phyloP scores from a whole-genome alignment of 78 protist species.

The Chrysochromulina parva region DNA sequence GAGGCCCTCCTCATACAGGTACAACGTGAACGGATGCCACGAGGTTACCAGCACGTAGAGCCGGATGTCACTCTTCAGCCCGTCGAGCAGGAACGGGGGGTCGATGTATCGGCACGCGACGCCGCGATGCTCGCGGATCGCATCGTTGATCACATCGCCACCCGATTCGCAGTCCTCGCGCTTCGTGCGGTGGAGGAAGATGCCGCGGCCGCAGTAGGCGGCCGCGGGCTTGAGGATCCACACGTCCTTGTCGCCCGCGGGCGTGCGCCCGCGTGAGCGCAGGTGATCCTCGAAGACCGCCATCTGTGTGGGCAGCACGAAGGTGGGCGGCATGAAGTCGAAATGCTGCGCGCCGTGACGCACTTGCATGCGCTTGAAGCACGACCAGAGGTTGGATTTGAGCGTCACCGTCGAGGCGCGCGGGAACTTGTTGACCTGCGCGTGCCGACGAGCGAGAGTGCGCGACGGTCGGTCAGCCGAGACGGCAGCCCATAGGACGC shows the following conservation, averaged over 20 bases:
- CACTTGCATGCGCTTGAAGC: neutral
- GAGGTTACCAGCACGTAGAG: slow-evolving; percentile 63
- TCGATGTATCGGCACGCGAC: slow-evolving; percentile 44
- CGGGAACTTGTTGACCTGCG: slow-evolving; percentile 66
- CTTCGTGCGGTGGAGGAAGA: neutral
- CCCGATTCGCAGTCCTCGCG: too few relatives aligned
- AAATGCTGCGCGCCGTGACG: neutral
- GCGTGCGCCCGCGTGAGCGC: neutral
- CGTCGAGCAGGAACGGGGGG: slow-evolving; percentile 59
- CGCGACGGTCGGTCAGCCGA: too few relatives aligned
- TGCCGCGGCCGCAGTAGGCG: slow-evolving; percentile 49
- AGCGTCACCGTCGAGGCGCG: slow-evolving; percentile 41
- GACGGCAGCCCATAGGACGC: too few relatives aligned
- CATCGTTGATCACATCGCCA: too few relatives aligned
- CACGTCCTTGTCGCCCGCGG: neutral
- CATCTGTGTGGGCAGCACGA: slow-evolving; percentile 19
- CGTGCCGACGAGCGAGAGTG: too few relatives aligned
- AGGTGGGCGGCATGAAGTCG: slow-evolving; percentile 40
- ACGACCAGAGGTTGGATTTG: slow-evolving; percentile 41
- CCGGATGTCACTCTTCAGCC: slow-evolving; percentile 71
- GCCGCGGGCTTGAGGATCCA: slow-evolving; percentile 49
- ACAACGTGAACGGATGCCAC: slow-evolving; percentile 58
- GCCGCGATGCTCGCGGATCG: neutral
- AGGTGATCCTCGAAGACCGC: neutral
- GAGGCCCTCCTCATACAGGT: slow-evolving; percentile 65